Conservation (phyloP, 768 basidiomycete species). For the Amanita thiersii region DNA sequence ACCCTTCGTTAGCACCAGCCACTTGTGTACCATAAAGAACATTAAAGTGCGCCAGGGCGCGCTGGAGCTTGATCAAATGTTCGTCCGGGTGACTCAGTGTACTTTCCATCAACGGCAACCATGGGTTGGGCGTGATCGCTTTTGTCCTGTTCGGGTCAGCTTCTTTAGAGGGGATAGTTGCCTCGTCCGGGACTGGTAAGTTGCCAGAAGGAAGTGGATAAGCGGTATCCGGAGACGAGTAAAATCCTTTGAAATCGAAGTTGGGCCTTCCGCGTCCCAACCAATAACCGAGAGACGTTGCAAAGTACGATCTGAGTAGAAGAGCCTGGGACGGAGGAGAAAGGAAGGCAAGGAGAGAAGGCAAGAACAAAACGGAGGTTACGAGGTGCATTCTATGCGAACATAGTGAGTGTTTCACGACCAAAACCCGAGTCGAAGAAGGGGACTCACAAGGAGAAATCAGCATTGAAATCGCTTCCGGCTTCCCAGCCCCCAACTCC, state of each 20-base stretch:
- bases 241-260: slow-evolving; percentile 45
- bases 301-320: slow-evolving; percentile 54
- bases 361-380: slow-evolving; percentile 57
- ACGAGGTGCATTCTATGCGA: slow-evolving; percentile 50
- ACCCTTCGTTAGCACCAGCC: slow-evolving; percentile 13
- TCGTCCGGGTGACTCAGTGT: slow-evolving; percentile 53
- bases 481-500: slow-evolving; percentile 44
- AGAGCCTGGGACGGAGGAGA: slow-evolving; percentile 34
- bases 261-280: slow-evolving; percentile 46
- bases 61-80: slow-evolving; percentile 28
- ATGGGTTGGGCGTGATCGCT: slow-evolving; percentile 41
- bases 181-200: slow-evolving; percentile 18
- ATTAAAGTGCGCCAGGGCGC: slow-evolving; percentile 38
- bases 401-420: neutral
- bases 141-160: slow-evolving; percentile 21
- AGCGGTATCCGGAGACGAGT: slow-evolving; percentile 17
- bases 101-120: slow-evolving; percentile 48
- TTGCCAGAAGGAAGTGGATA: slow-evolving; percentile 12
- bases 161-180: slow-evolving; percentile 12
- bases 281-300: slow-evolving; percentile 42
- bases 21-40: slow-evolving; percentile 33
- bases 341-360: slow-evolving; percentile 35
- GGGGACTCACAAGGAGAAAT: slow-evolving; percentile 53
- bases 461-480: slow-evolving; percentile 35
- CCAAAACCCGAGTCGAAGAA: neutral